These are phyloP conservation scores for Selaginella moellendorffii DNA, from an alignment of 75 land plant species.

Conservation along the genomic window DNA sequence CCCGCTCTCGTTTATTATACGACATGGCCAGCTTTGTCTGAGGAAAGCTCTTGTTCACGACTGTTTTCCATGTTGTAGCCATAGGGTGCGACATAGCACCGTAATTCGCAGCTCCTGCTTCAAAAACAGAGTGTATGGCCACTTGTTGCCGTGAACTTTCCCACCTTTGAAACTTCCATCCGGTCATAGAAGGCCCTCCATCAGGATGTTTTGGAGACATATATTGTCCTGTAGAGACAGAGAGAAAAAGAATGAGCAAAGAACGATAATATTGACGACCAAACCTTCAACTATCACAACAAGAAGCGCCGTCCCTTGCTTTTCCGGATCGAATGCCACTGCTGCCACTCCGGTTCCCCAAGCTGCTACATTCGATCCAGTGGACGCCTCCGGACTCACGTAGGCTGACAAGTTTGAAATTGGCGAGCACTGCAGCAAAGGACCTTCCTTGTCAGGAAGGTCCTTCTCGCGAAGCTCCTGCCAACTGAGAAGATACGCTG, in stretches of 20 bases:
- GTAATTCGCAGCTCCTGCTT: constrained; percentile 43
- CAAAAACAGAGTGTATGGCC: constrained; percentile 85
- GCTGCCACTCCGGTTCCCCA: constrained; percentile 97
- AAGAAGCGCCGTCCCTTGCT: constrained; percentile 78
- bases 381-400: constrained; percentile 77
- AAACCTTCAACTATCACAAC: constrained; percentile 84
- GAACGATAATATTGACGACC: not conserved
- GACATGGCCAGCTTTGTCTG: constrained; percentile 24
- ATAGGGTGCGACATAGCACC: constrained; percentile 59
- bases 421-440: constrained; percentile 72
- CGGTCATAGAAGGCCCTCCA: constrained; percentile 79
- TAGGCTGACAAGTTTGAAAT: constrained; percentile 95
- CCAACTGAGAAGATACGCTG: constrained; percentile 85
- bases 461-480: constrained; percentile 49
- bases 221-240: constrained; percentile 54
- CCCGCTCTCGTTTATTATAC: too few relatives aligned
- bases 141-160: constrained; percentile 77
- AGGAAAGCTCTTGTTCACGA: constrained; percentile 58
- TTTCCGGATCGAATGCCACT: constrained; percentile 96
- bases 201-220: constrained; percentile 87
- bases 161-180: constrained; percentile 94
- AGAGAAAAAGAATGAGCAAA: not conserved
- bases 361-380: constrained; percentile 28
- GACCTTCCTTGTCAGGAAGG: constrained; percentile 33
- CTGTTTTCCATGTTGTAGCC: constrained; percentile 75